Evolutionary conservation across 2,329 filamentous ascomycete genomes (phyloP), one percentile per base, ranked within the genome.

Genomic region (Cordyceps javanica): DNA sequence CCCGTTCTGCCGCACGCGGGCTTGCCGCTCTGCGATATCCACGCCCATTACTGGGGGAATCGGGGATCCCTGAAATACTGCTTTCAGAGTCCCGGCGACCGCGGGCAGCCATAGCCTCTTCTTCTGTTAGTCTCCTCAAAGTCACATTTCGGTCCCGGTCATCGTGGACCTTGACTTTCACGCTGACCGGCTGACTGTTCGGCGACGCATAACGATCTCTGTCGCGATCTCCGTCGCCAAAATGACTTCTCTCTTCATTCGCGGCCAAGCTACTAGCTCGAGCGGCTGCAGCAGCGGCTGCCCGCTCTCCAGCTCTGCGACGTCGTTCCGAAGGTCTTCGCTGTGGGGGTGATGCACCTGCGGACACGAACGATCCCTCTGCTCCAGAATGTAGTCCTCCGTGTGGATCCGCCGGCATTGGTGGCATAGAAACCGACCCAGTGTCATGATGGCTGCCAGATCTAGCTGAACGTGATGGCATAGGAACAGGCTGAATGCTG

Each of bases 121-220:
- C 79, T 26, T 85, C 82, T 0, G 84, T 85, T 25, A 87, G 70
- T 36, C 82, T 76, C 38, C 83, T 78, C 42, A 87, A 71, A 14
- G 83, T 87, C 58, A 87, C 78, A 61, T 84, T 84, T 60, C 80
- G 75, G 59, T 83, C 79, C 32, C 76, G 77, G 63, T 87, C 82
- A 62, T 84, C 80, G 61, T 85, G 79, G 48, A 86, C 75, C 64
- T 80, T 82, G 57, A 86, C 71, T 66, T 82, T 84, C 58, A 86
- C 78, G 64, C 80, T 82, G 32, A 83, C 75, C 3, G 80, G 75
- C 32, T 76, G 73, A 63, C 76, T 78, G 5, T 69, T 68, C 6
- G 71, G 73, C 26, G 73, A 73, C 53, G 71, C 72, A 55, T 73
- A 75, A 25, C 70, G 70, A 32, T 75, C 69, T 32, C 75, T 68